Evolutionary conservation across 345 rosid species (phyloP), one percentile per base, ranked within the genome.

Genomic region (Boechera divaricarpa): DNA sequence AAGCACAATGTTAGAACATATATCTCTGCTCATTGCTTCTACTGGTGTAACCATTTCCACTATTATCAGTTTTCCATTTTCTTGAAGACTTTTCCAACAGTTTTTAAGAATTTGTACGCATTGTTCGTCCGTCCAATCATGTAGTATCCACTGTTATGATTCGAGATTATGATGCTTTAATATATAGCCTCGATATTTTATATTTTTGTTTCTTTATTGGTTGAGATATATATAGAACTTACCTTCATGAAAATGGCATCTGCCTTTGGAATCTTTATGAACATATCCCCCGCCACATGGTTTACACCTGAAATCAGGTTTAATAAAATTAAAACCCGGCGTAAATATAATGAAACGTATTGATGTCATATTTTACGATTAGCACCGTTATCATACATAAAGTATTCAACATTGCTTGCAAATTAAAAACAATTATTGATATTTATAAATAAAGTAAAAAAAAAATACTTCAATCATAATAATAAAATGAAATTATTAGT

Each of bases 241-340:
- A 90, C 95, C 85, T 92, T 87, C 90, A 90, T 88, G 88, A 90
- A 88, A 64, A 90, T 85, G 73, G 93, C 89, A 61, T 92, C 95
- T 33, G 82, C 95, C 56, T 81, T 78, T 6, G 93, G 96, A 52
- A 86, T 78, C 31, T 87, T 83, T 0, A 26, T 77, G 69, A 92
- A 87, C 97, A 92, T 67, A 67, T 67, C 60, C 8, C 49, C 61
- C 2, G 36, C 61, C 9, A 13, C 26, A 67, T 67, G 35, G 85
- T 87, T 76, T 52, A 89, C 85, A 16, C 91, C 91, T 90, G 63
- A 67, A 66, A 55, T n/a, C 9, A 41, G 32, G 5, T 65, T 47
- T 28, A 28, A 8, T 6, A 3, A 6, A 4, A 36, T 28, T 6
- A 61, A 38, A 39, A 38, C 10, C n/a, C 8, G 28, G 33, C 26